Evolutionary conservation across 768 basidiomycete species (phyloP), one percentile per base, ranked within the genome.

Genomic region (Scleroderma bovista): DNA sequence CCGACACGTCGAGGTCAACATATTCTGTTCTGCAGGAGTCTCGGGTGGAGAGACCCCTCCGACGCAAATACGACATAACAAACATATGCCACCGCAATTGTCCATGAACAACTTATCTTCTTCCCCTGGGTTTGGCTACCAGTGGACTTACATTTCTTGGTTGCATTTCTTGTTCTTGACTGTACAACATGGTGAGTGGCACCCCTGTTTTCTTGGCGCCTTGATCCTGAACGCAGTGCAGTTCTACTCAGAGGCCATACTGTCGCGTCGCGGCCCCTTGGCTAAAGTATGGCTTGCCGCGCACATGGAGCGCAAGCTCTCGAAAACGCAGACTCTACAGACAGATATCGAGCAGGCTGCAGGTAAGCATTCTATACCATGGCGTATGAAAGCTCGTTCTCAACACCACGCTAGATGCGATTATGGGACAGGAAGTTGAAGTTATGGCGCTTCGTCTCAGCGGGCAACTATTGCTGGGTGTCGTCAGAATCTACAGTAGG

Each of bases 271-370:
- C 49, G 94, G 95, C 39, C 91, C 95, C 3, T 75, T 99, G 34
- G 95, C 93, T 32, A 91, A 86, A 73, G 93, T 99, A 75, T 99
- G 96, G 96, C 86, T 99, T 47, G 94, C 95, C 37, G 95, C 96
- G 2, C 95, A 97, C 76, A 93, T 95, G 84, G 93, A 97, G 70
- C 83, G 92, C 62, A 97, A 97, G 74, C 83, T 99, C 61, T 93
- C 90, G 58, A 99, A 98, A 70, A 84, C 86, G 23, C 92, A 95
- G 67, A 93, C 95, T 1, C 72, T 96, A 2, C 89, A 93, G 62
- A 94, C 94, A 1, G 91, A 96, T 68, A 96, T 99, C 47, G 92
- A 88, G 57, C 83, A 97, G 65, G 88, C 90, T 48, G 92, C 95
- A 58, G 90, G 91, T 86, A 57, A 57, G 59, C 50, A 32, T 3